These are phyloP conservation scores for Saccharomyces hybrid DNA, from an alignment of 1,139 yeast genomes.

Conservation along the genomic window DNA sequence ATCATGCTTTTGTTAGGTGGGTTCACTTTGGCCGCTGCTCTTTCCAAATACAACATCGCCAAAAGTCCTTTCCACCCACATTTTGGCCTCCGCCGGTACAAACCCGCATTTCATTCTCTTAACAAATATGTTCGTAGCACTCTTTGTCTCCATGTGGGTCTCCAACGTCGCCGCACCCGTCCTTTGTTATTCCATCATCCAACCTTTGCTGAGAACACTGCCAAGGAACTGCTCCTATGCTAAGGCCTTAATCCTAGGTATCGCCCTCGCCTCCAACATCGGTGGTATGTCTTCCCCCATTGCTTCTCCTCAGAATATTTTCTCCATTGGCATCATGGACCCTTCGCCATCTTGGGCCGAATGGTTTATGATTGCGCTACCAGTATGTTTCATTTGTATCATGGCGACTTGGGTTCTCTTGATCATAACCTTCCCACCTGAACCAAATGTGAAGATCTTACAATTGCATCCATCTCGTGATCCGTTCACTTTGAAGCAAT, in stretches of 20 bases:
- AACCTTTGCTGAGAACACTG: conserved; percentile 74
- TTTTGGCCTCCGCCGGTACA: conserved; percentile 76
- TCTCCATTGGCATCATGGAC: conserved; percentile 78
- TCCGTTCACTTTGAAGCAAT: conserved; percentile 62
- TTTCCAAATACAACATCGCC: conserved; percentile 84
- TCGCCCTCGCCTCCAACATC: conserved; percentile 82
- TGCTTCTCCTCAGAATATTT: conserved; percentile 89
- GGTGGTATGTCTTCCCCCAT: conserved; percentile 98
- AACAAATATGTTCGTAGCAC: conserved; percentile 76
- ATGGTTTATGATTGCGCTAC: conserved; percentile 84
- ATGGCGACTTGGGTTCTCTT: conserved; percentile 65
- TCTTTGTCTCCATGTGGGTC: conserved; percentile 89
- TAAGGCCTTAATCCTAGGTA: conserved; percentile 77
- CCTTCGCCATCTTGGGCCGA: conserved; percentile 93
- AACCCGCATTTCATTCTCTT: conserved; percentile 70
- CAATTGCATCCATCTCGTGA: conserved; percentile 60
- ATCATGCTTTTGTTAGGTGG: conserved; percentile 86
- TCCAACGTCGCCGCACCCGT: conserved; percentile 96
- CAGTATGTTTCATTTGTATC: conserved; percentile 59
- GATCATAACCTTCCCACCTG: conserved; percentile 58
- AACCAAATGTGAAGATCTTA: conserved; percentile 45
- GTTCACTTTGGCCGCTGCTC: conserved; percentile 86
- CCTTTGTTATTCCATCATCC: conserved; percentile 79
- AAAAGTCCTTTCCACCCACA: conserved; percentile 75
- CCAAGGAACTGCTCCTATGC: conserved; percentile 75